These are phyloP conservation scores for Sutorius australiensis DNA, from an alignment of 768 basidiomycete species.

Conservation along the genomic window DNA sequence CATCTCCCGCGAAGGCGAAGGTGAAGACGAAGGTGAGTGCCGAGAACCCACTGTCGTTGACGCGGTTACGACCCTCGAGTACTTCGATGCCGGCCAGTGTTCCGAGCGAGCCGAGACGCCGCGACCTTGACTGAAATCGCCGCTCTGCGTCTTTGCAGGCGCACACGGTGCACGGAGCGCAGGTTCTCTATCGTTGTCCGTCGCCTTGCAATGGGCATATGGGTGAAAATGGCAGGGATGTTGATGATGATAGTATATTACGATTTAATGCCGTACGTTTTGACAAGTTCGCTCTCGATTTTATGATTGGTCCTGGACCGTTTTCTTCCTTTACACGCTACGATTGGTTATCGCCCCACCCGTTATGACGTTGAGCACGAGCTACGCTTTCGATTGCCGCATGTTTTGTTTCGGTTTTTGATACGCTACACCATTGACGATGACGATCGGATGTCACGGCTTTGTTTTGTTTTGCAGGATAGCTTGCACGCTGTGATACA, in stretches of 20 bases:
- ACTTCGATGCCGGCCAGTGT: neutral
- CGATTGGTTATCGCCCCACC: neutral
- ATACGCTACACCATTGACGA: neutral
- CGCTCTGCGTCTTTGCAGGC: constrained; percentile 3
- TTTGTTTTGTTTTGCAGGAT: neutral
- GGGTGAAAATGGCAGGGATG: constrained; percentile 6
- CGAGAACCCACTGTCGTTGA: neutral
- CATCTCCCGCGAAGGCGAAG: neutral
- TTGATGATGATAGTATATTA: constrained; percentile 4
- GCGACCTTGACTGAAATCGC: neutral
- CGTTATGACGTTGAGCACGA: neutral
- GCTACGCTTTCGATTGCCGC: neutral
- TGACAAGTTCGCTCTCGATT: neutral
- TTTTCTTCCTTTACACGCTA: neutral
- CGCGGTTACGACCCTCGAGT: constrained; percentile 1
- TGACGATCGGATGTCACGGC: neutral
- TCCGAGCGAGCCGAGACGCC: neutral
- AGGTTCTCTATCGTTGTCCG: neutral
- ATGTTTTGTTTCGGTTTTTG: neutral
- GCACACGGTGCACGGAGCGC: constrained; percentile 3
- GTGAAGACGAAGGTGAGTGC: neutral
- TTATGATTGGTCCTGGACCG: neutral
- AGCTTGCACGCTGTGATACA: neutral
- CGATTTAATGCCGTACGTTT: neutral
- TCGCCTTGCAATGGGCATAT: neutral